Base-by-base conservation (phyloP, 2,329 filamentous ascomycete species). In the Fusarium nisikadoi region DNA sequence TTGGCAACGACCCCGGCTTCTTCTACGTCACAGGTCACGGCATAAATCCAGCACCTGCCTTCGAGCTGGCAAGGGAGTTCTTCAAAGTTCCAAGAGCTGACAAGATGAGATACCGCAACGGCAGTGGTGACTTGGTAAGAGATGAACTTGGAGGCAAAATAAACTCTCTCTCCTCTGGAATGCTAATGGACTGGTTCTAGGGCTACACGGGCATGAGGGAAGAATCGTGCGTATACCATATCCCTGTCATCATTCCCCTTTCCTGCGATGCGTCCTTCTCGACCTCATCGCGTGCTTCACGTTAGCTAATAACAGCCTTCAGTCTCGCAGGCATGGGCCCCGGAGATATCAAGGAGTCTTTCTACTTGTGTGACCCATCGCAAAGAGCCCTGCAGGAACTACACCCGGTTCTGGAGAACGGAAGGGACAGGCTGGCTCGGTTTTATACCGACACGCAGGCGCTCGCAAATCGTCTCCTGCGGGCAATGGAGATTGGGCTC, bases 261-360 rank as follows among this genome's bases (percentile, higher is more conserved):
- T 29, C 23, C 29, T 46, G 3, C 25, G 6, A 46, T 29, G 8
- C 6, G 25, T 20, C 0, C 1, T 20, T 31, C 0, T 20, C 4
- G 8, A 20, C 19, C 25, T 29, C 19, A 20, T 46, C 8, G 25
- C 19, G 17, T 46, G 25, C 12, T 25, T 8, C 25, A 29, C 19
- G 25, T 29, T 46, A 16, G 25, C 25, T 46, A 16, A 11, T 8
- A 29, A 29, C 6, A 46, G 5, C 6, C 8, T 29, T 27, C 19
- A 46, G 25, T 16, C 43, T 29, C 8, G 8, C 25, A 0, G 25
- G 43, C 8, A n/a, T 16, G 19, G 43, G 43, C 13, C 43, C 25
- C 0, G 25, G 43, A n/a, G 25, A 46, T n/a, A 12, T 46, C 25
- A 46, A 46, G 13, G 25, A 46, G 13, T 29, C 25, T 1, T 46